A percentile compares a stretch with the other conserved stretches of the same genome.
phyloP scores from a whole-genome alignment of 495 filamentous ascomycete species.

The Hypoxylon rickii region DNA sequence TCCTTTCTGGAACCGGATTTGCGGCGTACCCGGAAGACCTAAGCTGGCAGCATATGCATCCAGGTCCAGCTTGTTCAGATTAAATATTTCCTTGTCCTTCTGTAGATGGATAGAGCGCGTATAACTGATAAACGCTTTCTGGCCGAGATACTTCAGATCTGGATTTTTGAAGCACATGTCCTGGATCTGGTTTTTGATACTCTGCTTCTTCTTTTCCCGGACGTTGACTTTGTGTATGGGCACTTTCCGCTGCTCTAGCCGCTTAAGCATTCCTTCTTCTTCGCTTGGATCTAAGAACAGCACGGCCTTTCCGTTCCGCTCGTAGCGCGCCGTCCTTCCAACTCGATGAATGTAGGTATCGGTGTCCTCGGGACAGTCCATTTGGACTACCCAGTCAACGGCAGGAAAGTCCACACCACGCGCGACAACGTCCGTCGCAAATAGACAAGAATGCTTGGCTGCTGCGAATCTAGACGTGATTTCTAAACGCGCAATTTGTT shows the following conservation, averaged over 20 bases:
- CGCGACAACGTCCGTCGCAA: conserved; percentile 93
- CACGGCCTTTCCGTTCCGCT: conserved; percentile 83
- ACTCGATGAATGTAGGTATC: conserved; percentile 98
- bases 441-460: conserved; percentile 81
- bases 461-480: conserved; percentile 81
- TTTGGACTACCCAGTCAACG: conserved; percentile 96
- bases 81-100: conserved; percentile 90
- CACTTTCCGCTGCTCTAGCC: conserved; percentile 86
- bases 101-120: conserved; percentile 81
- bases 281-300: conserved; percentile 92
- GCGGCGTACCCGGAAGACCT: conserved; percentile 86
- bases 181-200: conserved; percentile 80
- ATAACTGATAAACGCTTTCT: conserved; percentile 94
- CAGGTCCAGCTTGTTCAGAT: conserved; percentile 75
- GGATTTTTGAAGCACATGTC: conserved; percentile 94
- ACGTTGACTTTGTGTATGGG: conserved; percentile 83
- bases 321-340: conserved; percentile 91
- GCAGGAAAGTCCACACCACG: conserved; percentile 94
- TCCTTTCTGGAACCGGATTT: conserved; percentile 89
- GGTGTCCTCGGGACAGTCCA: conserved; percentile 93
- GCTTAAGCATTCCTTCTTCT: conserved; percentile 80
- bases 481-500: conserved; percentile 83
- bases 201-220: conserved; percentile 85
- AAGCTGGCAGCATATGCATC: conserved; percentile 85
- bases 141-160: conserved; percentile 90